Evolutionary conservation across 75 land plant species (phyloP).

Genomic region (Pinus tabuliformis): DNA sequence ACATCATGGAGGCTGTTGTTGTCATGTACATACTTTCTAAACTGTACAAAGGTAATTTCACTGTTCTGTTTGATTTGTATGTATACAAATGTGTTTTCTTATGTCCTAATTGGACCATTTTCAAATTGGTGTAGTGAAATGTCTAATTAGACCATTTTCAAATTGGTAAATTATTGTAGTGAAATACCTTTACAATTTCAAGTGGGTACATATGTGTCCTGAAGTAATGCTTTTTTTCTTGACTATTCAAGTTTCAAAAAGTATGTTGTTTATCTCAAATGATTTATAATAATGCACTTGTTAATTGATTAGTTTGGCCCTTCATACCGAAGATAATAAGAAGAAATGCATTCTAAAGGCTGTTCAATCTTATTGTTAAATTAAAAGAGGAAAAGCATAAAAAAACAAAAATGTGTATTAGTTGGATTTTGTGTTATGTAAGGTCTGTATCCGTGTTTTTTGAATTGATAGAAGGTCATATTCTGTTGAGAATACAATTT

Average conservation of each 20-base stretch:
- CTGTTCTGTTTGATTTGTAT: neutral
- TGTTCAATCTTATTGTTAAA: too few species aligned
- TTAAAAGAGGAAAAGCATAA: too few species aligned
- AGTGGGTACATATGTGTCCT: neutral
- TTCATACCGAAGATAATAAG: neutral
- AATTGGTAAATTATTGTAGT: neutral
- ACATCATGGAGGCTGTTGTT: conserved; percentile 59
- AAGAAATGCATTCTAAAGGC: too few species aligned
- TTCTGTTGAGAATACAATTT: too few species aligned
- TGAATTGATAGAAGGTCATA: too few species aligned
- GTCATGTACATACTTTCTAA: conserved; percentile 31
- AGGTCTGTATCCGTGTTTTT: too few species aligned
- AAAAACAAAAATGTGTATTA: too few species aligned
- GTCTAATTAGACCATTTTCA: neutral
- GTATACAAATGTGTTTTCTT: too few species aligned
- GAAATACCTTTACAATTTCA: neutral
- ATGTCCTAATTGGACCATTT: neutral
- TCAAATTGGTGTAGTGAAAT: neutral
- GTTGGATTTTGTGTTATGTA: too few species aligned
- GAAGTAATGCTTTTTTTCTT: too few species aligned
- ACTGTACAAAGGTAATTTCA: conserved; percentile 30
- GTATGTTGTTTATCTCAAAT: neutral
- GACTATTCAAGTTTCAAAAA: neutral
- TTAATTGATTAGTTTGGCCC: neutral
- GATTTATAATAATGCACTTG: neutral